Evolutionary conservation across 2,329 filamentous ascomycete genomes (phyloP).

Genomic region (Trichophyton rubrum): DNA sequence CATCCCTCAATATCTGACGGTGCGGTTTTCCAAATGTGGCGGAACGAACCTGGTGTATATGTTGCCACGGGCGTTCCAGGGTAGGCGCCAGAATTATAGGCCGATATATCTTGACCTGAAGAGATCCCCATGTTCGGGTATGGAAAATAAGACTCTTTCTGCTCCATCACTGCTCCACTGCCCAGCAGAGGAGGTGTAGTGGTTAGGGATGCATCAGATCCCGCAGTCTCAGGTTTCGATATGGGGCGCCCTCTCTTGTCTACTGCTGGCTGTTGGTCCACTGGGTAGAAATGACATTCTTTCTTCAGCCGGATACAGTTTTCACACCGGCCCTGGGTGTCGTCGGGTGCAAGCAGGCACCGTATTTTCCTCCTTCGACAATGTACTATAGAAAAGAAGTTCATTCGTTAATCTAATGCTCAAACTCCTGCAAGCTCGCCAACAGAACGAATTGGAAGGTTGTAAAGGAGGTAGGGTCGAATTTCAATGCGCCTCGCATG

Average conservation of each 20-base stretch:
- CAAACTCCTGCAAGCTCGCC: background rate
- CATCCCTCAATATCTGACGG: background rate
- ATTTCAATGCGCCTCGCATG: too few species aligned
- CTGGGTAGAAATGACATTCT: constrained; percentile 83
- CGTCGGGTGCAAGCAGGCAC: constrained; percentile 65
- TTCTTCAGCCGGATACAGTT: constrained; percentile 93
- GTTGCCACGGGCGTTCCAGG: constrained; percentile 23
- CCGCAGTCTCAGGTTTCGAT: constrained; percentile 34
- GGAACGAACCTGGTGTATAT: constrained; percentile 26
- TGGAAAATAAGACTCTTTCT: constrained; percentile 26
- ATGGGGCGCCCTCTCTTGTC: constrained; percentile 36
- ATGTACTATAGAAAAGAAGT: constrained; percentile 48
- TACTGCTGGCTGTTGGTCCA: constrained; percentile 58
- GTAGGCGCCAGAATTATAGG: constrained; percentile 23
- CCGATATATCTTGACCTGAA: constrained; percentile 23
- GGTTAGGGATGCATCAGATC: constrained; percentile 36
- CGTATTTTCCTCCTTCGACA: constrained; percentile 89
- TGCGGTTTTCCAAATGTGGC: background rate
- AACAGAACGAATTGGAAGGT: background rate
- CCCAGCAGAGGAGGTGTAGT: constrained; percentile 37
- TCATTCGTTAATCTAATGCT: background rate
- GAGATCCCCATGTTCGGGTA: constrained; percentile 27
- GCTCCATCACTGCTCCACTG: constrained; percentile 20
- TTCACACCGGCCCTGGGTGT: constrained; percentile 63
- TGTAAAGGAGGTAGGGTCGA: too few species aligned